These are phyloP conservation scores for Desmodesmus armatus DNA, from an alignment of 139 green algal genomes.

Conservation along the genomic window DNA sequence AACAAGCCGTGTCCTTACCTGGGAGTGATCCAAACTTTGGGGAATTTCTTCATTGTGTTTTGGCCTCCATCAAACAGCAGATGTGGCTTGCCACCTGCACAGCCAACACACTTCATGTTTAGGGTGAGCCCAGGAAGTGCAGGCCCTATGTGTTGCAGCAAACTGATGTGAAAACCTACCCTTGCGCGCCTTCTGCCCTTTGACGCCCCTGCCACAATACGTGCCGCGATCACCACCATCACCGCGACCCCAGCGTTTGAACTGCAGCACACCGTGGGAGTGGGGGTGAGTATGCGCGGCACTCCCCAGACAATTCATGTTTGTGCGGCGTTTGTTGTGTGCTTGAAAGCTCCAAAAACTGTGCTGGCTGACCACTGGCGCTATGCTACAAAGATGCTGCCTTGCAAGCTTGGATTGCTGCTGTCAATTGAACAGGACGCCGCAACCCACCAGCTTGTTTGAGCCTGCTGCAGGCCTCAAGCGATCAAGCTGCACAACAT, in stretches of 20 bases:
- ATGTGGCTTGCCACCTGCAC: slow-evolving; percentile 29
- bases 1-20: slow-evolving; percentile 1
- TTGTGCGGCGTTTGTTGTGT: not conserved
- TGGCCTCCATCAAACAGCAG: slow-evolving; percentile 50
- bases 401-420: too few relatives aligned
- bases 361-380: too few relatives aligned
- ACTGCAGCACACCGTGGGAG: slow-evolving; percentile 51
- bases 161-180: not conserved
- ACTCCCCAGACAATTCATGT: too few relatives aligned
- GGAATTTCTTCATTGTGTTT: slow-evolving; percentile 40
- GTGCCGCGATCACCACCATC: slow-evolving; percentile 51
- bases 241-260: slow-evolving; percentile 56
- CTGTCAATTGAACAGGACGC: too few relatives aligned
- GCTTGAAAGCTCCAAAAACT: too few relatives aligned
- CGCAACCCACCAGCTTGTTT: not conserved
- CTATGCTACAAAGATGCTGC: too few relatives aligned
- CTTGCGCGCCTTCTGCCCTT: slow-evolving; percentile 63
- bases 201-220: slow-evolving; percentile 65
- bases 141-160: not conserved
- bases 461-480: slow-evolving; percentile 19
- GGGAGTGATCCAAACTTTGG: slow-evolving; percentile 30
- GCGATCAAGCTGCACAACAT: not conserved
- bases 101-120: not conserved
- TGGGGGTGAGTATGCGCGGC: too few relatives aligned
- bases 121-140: not conserved